phyloP scores from a whole-genome alignment of 306 rosid genomes.

The Begonia peltatifolia region DNA sequence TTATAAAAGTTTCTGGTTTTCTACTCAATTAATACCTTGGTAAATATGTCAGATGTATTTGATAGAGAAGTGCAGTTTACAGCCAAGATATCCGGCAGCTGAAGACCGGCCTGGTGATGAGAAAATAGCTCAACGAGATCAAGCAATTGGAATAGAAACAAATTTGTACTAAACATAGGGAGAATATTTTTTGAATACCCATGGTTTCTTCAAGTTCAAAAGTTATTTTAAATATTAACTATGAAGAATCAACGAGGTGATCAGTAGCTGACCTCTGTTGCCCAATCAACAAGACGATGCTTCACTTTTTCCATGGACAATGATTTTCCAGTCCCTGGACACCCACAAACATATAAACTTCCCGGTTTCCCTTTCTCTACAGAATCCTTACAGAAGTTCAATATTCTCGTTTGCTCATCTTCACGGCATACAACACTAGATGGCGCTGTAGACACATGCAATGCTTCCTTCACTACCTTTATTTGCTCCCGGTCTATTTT shows the following conservation, averaged over 20 bases:
- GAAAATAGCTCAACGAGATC: slow-evolving; percentile 5
- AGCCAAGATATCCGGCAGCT: slow-evolving; percentile 46
- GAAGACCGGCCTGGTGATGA: slow-evolving; percentile 31
- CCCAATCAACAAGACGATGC: slow-evolving; percentile 43
- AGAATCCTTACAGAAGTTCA: slow-evolving; percentile 55
- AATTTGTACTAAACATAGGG: not conserved
- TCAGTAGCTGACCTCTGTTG: slow-evolving; percentile 27
- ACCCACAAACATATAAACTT: slow-evolving; percentile 73
- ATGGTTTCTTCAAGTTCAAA: too few species aligned
- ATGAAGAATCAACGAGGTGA: too few species aligned
- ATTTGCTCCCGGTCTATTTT: slow-evolving; percentile 44
- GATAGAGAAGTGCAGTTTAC: slow-evolving; percentile 58
- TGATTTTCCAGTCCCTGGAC: slow-evolving; percentile 86
- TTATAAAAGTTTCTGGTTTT: not conserved
- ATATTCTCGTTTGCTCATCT: slow-evolving; percentile 54
- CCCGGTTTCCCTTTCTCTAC: slow-evolving; percentile 61
- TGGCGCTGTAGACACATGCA: slow-evolving; percentile 66
- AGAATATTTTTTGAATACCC: not conserved
- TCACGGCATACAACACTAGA: slow-evolving; percentile 53
- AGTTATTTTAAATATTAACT: too few species aligned
- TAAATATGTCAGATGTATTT: slow-evolving; percentile 62
- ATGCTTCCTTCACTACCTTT: slow-evolving; percentile 49
- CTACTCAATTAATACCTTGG: slow-evolving; percentile 35
- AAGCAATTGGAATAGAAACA: not conserved
- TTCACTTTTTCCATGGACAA: slow-evolving; percentile 68